phyloP scores from a whole-genome alignment of 306 rosid species.

The Corylus americana region DNA sequence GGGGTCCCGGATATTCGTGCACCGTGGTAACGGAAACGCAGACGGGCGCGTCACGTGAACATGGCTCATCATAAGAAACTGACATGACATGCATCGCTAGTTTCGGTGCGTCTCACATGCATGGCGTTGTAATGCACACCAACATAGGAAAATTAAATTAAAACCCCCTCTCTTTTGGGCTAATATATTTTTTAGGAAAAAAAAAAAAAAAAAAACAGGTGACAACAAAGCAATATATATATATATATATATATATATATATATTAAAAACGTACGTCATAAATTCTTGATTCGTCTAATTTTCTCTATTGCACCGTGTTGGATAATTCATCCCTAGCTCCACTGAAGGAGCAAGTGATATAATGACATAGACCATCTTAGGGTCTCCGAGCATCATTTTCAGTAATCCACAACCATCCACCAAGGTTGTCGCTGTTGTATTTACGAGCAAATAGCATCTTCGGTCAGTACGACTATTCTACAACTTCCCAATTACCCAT shows the following conservation, averaged over 20 bases:
- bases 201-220: too few species aligned
- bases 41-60: slow-evolving; percentile 19
- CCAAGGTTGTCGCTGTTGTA: too few species aligned
- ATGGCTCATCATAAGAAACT: not conserved
- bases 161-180: too few species aligned
- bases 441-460: too few species aligned
- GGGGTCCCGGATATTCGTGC: not conserved
- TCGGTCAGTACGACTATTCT: not conserved
- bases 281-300: too few species aligned
- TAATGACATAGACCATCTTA: not conserved
- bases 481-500: not conserved
- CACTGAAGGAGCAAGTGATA: not conserved
- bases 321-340: not conserved
- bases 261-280: too few species aligned
- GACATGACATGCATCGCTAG: not conserved
- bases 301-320: not conserved
- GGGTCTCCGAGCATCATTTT: not conserved
- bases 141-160: too few species aligned
- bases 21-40: not conserved
- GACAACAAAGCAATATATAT: too few species aligned
- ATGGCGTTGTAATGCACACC: not conserved
- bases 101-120: not conserved
- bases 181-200: too few species aligned
- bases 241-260: too few species aligned
- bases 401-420: too few species aligned